phyloP scores from a whole-genome alignment of 1,139 yeast species.

The Saccharomyces hybrid region DNA sequence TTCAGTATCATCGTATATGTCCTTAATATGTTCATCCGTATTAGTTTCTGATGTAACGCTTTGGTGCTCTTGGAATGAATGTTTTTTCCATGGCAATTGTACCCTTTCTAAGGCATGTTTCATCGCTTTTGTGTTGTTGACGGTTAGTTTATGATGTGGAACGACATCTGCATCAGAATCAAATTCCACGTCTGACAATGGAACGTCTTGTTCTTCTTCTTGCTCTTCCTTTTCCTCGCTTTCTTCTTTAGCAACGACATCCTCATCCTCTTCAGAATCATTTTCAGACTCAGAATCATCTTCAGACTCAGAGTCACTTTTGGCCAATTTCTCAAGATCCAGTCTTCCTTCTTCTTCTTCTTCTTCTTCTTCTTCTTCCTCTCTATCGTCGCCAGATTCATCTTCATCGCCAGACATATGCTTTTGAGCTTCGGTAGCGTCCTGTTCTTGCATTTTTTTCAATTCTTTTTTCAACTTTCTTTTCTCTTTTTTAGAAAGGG shows the following conservation, averaged over 20 bases:
- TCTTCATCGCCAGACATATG: conserved; percentile 22
- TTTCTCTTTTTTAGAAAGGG: conserved; percentile 54
- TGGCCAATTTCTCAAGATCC: conserved; percentile 52
- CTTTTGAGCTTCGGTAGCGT: conserved; percentile 27
- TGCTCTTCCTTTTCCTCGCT: conserved; percentile 38
- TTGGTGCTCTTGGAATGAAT: conserved; percentile 79
- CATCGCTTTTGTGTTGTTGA: conserved; percentile 65
- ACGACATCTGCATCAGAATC: conserved; percentile 85
- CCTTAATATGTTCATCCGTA: conserved; percentile 64
- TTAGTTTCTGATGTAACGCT: conserved; percentile 54
- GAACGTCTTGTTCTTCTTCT: conserved; percentile 56
- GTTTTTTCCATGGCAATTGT: conserved; percentile 62
- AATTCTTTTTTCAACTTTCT: conserved; percentile 52
- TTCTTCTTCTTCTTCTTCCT: conserved; percentile 32
- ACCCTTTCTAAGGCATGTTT: conserved; percentile 62
- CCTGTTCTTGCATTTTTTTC: conserved; percentile 26
- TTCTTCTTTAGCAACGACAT: conserved; percentile 40
- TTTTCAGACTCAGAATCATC: conserved; percentile 39
- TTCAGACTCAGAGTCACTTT: conserved; percentile 42
- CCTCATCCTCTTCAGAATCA: conserved; percentile 41
- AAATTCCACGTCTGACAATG: conserved; percentile 70
- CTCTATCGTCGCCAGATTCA: conserved; percentile 22
- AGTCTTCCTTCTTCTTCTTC: conserved; percentile 17
- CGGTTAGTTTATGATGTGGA: conserved; percentile 82
- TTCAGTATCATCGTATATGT: conserved; percentile 91